Base-by-base conservation (phyloP, 2,329 filamentous ascomycete genomes). In the Fusarium setosum region DNA sequence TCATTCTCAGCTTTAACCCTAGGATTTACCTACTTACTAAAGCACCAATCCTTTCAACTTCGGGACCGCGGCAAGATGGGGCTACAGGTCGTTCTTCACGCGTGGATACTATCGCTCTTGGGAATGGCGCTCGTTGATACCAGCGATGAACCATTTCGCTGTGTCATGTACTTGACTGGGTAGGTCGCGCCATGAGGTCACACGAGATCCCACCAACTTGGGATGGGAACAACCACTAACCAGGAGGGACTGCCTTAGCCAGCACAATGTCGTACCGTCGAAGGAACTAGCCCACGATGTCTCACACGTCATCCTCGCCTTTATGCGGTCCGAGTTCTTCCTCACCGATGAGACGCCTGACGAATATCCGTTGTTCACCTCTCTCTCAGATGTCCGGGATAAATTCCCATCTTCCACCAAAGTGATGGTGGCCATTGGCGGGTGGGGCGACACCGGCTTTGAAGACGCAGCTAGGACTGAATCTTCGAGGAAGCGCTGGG, bases 361-460 rank as follows among this genome's bases (percentile, higher is more conserved):
- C 4, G 55, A 71, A 5, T 88, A 83, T 77, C 82, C 84, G 1
- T 74, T 90, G 6, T 89, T 88, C 67, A 85, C 82, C 4, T 81
- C 80, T 2, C 80, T 89, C 3, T 70, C 74, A 4, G 73, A 80
- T 12, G 80, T 83, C 13, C 84, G 87, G 5, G 58, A 72, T 17
- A 77, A 81, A 53, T 88, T 90, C 60, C 76, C 76, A 7, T 59
- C 76, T 0, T 80, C 80, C 23, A 88, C 89, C 18, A 89, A 90
- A 67, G 76, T 93, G 20, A 84, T 90, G 79, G 83, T 93, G 34
- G 90, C 91, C 18, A 87, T 94, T 63, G 91, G 91, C 11, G 91
- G 91, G 51, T 94, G 91, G 91, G 90, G 90, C 0, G 89, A 92
- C 60, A 88, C 85, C 1, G 90, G 90, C 0, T 93, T 92, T 70